Evolutionary conservation across 169 alveolate genomes (phyloP), one percentile per base, ranked within the genome.

Genomic region (Theileria equi): DNA sequence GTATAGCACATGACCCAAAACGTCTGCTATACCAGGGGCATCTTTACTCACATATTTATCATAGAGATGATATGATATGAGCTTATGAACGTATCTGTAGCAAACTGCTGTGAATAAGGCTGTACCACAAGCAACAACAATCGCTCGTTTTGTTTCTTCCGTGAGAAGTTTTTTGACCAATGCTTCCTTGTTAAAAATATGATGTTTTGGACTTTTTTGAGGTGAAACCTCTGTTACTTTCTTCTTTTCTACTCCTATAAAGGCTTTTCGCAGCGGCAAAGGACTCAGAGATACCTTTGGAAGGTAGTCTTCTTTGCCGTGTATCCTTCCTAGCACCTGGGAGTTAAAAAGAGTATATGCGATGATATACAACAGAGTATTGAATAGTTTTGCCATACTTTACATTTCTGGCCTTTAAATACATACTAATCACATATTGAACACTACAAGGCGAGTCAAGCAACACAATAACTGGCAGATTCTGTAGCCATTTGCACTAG

Each of bases 1-100:
- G 55, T 53, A 66, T 25, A 77, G 70, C 13, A 77, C 86, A 44
- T 77, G 86, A 13, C 86, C 86, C 29, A 77, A 21, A 0, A 48
- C 55, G 8, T 67, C 59, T 10, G 81, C 73, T 23, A 77, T 62
- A 0, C 82, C 82, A 4, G 86, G 86, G 1, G 76, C 71, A 13
- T 68, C 59, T n/a, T 11, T 29, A 0, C 57, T 43, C 17, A 58
- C 41, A 13, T 66, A 77, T 31, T 54, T 26, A n/a, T 40, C 81
- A 52, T 74, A 74, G 25, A 74, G 74, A 36, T 63, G 48, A 29
- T 64, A 43, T 40, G 63, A 25, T 32, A 74, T 17, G 28, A 74
- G 16, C 17, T 60, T 25, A 13, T 45, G 36, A 4, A 74, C 79
- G 34, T 60, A 64, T 28, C 54, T 69, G 35, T 50, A 50, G 65